A percentile compares a stretch with the other conserved stretches of the same genome.
phyloP scores from a whole-genome alignment of 164 flowering plant species.

The Amborella trichopoda region DNA sequence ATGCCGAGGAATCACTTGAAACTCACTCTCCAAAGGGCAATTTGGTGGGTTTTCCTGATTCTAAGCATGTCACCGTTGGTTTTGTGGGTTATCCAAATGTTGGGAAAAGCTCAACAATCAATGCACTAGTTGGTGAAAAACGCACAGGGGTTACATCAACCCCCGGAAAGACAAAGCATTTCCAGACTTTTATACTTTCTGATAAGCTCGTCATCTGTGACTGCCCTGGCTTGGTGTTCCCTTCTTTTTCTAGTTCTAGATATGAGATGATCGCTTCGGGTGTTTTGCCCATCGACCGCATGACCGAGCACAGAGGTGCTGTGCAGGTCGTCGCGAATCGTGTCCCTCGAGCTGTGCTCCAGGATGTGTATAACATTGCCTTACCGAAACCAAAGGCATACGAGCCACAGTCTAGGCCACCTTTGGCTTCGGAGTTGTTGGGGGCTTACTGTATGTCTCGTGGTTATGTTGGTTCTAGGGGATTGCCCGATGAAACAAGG shows the following conservation, averaged over 20 bases:
- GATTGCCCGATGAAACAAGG: slow-evolving; percentile 86
- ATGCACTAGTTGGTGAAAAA: slow-evolving; percentile 89
- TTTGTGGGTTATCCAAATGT: slow-evolving; percentile 98
- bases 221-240: slow-evolving; percentile 94
- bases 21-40: neutral
- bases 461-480: slow-evolving; percentile 78
- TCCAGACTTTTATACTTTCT: slow-evolving; percentile 80
- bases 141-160: slow-evolving; percentile 91
- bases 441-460: slow-evolving; percentile 82
- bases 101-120: slow-evolving; percentile 94
- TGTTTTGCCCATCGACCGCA: slow-evolving; percentile 83
- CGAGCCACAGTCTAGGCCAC: slow-evolving; percentile 71
- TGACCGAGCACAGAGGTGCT: slow-evolving; percentile 87
- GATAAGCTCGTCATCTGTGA: slow-evolving; percentile 81
- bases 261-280: slow-evolving; percentile 92
- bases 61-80: slow-evolving; percentile 57
- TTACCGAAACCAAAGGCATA: slow-evolving; percentile 85
- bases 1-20: neutral
- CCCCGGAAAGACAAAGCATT: slow-evolving; percentile 97
- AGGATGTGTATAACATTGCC: slow-evolving; percentile 54
- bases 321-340: slow-evolving; percentile 78
- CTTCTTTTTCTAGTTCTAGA: slow-evolving; percentile 91
- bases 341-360: slow-evolving; percentile 53
- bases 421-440: slow-evolving; percentile 63
- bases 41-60: slow-evolving; percentile 7